A percentile compares a stretch with the other conserved stretches of the same genome.
phyloP scores from a whole-genome alignment of 371 early-diverging fungal species.

The Syncephalastrum contaminatum region DNA sequence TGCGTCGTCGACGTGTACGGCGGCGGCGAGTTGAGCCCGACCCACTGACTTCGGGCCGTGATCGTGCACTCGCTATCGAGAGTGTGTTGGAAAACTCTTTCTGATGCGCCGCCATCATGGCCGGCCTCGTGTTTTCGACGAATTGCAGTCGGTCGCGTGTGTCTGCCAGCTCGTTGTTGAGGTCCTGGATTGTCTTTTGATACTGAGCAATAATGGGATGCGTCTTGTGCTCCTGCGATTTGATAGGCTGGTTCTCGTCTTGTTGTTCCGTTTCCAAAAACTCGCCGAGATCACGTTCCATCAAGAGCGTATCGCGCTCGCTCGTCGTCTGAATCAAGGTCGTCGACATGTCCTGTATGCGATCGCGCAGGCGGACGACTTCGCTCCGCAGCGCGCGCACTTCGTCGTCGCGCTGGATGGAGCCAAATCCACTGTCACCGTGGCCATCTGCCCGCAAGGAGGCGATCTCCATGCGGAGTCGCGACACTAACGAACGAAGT shows the following conservation, averaged over 20 bases:
- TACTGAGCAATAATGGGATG: constrained; percentile 57
- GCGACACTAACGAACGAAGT: constrained; percentile 63
- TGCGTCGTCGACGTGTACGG: constrained; percentile 10
- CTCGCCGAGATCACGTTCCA: constrained; percentile 52
- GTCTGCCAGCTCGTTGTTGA: constrained; percentile 48
- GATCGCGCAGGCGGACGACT: constrained; percentile 45
- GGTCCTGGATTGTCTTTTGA: constrained; percentile 49
- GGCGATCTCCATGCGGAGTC: constrained; percentile 62
- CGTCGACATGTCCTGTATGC: constrained; percentile 33
- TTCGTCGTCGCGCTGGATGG: constrained; percentile 12
- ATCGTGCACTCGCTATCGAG: too few species aligned
- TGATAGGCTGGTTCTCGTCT: neutral
- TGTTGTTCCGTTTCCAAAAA: constrained; percentile 21
- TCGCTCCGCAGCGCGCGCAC: constrained; percentile 38
- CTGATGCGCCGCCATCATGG: constrained; percentile 15
- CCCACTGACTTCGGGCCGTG: neutral
- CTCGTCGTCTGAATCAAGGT: constrained; percentile 51
- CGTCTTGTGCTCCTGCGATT: constrained; percentile 6
- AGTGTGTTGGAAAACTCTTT: neutral
- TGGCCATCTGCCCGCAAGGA: constrained; percentile 33
- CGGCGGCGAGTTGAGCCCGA: constrained; percentile 10
- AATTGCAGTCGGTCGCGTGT: constrained; percentile 34
- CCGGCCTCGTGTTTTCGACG: constrained; percentile 20
- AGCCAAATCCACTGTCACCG: neutral
- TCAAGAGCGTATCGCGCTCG: constrained; percentile 60